Evolutionary conservation across 768 basidiomycete species (phyloP).

Genomic region (Boletus rex-veris): DNA sequence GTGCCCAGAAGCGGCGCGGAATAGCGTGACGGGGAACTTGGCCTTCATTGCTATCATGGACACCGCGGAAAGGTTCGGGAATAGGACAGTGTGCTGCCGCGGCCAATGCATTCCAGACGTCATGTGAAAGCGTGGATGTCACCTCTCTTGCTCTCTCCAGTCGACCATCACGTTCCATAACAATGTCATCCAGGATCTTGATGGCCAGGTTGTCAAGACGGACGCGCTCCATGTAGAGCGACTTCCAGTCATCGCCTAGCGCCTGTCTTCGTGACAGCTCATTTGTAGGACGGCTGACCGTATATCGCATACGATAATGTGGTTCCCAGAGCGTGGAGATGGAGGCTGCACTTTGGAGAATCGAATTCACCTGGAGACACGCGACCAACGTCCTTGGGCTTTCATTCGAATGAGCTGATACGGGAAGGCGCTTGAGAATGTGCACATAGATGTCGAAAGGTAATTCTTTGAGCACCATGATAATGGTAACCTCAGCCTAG

Average conservation of each 20-base stretch:
- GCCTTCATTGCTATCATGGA: constrained; percentile 10
- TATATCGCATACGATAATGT: constrained; percentile 51
- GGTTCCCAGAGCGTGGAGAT: constrained; percentile 46
- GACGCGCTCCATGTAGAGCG: constrained; percentile 44
- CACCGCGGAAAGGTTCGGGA: constrained; percentile 28
- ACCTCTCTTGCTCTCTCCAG: constrained; percentile 39
- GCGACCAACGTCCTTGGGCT: constrained; percentile 35
- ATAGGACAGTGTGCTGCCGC: constrained; percentile 36
- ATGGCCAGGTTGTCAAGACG: constrained; percentile 43
- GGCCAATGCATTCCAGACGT: constrained; percentile 54
- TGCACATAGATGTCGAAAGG: constrained; percentile 37
- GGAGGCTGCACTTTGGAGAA: constrained; percentile 44
- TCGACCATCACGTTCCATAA: constrained; percentile 36
- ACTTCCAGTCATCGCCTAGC: constrained; percentile 41
- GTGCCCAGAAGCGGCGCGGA: constrained; percentile 51
- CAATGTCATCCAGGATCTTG: constrained; percentile 40
- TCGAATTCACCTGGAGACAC: constrained; percentile 38
- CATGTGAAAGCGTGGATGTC: constrained; percentile 41
- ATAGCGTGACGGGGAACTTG: constrained; percentile 29
- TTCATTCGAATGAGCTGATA: constrained; percentile 18
- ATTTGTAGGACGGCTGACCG: constrained; percentile 33
- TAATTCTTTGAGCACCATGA: constrained; percentile 24
- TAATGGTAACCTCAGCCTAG: too few species aligned
- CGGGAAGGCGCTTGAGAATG: constrained; percentile 36
- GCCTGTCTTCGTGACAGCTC: constrained; percentile 36